Evolutionary conservation across 106 monocot species (phyloP), one percentile per base, ranked within the genome.

Genomic region (Dendrobium catenatum): DNA sequence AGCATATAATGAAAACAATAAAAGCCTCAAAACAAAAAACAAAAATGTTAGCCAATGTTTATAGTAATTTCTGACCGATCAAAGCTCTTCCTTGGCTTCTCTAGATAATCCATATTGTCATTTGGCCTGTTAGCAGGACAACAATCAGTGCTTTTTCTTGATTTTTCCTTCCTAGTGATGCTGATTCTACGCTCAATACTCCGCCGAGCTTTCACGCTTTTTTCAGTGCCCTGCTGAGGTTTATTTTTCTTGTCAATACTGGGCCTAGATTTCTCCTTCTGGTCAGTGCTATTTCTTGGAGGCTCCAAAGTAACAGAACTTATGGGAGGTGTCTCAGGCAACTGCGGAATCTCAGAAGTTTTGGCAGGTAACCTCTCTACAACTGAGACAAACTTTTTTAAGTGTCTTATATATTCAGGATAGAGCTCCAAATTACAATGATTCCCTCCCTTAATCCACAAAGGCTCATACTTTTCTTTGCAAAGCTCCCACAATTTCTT

Each of bases 351-450:
- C 58, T 16, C 76, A 76, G 42, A 40, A 42, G 41, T 85, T 29
- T 17, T 67, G 9, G 79, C 75, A n/a, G 80, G 76, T 79, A 81
- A 68, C 61, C 89, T 94, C 78, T 90, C 93, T 56, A 93, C 81
- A 3, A 82, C 79, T 15, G 80, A 78, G 68, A 94, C 81, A 55
- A 94, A 94, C 48, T 91, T 94, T 40, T 89, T 91, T 11, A 94
- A 83, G 78, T 94, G 94, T 47, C 80, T 88, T 27, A 94, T 86
- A 24, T 88, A 94, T 33, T 94, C 91, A 26, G 91, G 94, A 58
- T 86, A 94, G 13, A 89, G 83, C 79, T 94, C 94, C 49, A 94
- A 77, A 79, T 94, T 91, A 83, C 94, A 94, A 56, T 94, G 94
- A 59, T 83, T 86, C 6, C 91, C 94, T 13, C 85, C 89, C 59